Percentiles rank a stretch among this genome's conserved stretches.
Evolutionary conservation across 2,329 filamentous ascomycete genomes (phyloP).

Genomic region (Aulographum hederae): DNA sequence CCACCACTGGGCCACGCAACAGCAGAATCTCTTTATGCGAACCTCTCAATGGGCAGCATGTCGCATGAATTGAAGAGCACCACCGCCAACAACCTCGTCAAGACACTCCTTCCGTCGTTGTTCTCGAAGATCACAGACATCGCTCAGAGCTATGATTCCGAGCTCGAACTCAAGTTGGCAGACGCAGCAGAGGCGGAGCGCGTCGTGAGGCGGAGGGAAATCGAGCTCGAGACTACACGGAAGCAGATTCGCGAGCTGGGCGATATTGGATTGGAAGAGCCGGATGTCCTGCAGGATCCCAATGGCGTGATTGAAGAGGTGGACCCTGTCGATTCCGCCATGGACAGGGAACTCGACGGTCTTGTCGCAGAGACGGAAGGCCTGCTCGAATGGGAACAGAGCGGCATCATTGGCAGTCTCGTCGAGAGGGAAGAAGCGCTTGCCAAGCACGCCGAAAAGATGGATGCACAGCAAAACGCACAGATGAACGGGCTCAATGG

Average conservation of each 20-base stretch:
- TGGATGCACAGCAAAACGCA: constrained; percentile 19
- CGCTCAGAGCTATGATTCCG: constrained; percentile 44
- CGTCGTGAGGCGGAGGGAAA: constrained; percentile 39
- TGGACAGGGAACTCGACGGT: background rate
- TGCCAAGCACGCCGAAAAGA: background rate
- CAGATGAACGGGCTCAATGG: constrained; percentile 23
- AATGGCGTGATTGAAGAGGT: no score
- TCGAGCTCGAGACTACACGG: constrained; percentile 43
- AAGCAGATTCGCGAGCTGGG: constrained; percentile 34
- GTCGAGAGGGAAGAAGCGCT: constrained; percentile 5
- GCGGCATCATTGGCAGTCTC: constrained; percentile 17
- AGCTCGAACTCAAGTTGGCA: constrained; percentile 53
- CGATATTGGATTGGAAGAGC: no score
- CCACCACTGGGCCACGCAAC: background rate
- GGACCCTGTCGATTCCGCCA: no score
- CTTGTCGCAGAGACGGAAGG: constrained; percentile 19
- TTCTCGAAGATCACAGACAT: constrained; percentile 26
- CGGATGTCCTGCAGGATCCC: constrained; percentile 1
- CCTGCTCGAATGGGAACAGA: constrained; percentile 26
- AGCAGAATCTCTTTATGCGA: constrained; percentile 2
- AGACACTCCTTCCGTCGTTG: constrained; percentile 39
- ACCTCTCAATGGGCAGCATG: constrained; percentile 7
- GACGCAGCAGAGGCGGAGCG: constrained; percentile 28
- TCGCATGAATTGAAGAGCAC: constrained; percentile 25
- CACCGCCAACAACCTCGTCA: constrained; percentile 39